Percentiles rank a stretch among this genome's conserved stretches.
Conservation (phyloP, 208 protist genomes). For the Crithidia sp. region DNA sequence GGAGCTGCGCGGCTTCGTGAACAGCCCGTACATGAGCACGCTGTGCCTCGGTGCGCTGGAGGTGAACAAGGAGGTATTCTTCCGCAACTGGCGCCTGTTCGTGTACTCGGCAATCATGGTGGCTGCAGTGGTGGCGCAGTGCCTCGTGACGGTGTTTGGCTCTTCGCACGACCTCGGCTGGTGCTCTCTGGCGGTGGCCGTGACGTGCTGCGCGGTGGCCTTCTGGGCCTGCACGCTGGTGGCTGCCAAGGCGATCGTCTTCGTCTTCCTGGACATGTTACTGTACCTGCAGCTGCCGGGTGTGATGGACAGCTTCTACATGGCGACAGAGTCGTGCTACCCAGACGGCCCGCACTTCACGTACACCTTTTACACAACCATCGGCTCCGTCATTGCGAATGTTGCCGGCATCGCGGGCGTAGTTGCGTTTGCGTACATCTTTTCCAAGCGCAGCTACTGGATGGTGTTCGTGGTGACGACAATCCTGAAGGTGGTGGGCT, state of each 20-base stretch:
- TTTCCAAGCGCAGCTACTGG: constrained; percentile 53
- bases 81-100: constrained; percentile 31
- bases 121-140: constrained; percentile 23
- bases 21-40: constrained; percentile 28
- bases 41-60: constrained; percentile 20
- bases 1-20: background rate
- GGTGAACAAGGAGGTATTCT: constrained; percentile 28
- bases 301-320: constrained; percentile 50
- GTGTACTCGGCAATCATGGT: constrained; percentile 36
- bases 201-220: constrained; percentile 8
- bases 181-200: constrained; percentile 14
- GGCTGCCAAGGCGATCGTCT: constrained; percentile 51
- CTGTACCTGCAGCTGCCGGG: constrained; percentile 57
- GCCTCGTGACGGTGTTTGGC: constrained; percentile 23
- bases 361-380: constrained; percentile 54
- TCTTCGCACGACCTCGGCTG: constrained; percentile 18
- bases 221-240: constrained; percentile 41
- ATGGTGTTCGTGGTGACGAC: constrained; percentile 55
- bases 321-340: constrained; percentile 29
- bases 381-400: constrained; percentile 52
- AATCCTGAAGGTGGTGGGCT: constrained; percentile 39
- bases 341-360: constrained; percentile 51
- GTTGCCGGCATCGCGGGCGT: constrained; percentile 41
- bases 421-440: constrained; percentile 43
- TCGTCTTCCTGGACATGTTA: constrained; percentile 39